Base-by-base conservation (phyloP, 495 filamentous ascomycete genomes). In the Aspergillus baeticus region DNA sequence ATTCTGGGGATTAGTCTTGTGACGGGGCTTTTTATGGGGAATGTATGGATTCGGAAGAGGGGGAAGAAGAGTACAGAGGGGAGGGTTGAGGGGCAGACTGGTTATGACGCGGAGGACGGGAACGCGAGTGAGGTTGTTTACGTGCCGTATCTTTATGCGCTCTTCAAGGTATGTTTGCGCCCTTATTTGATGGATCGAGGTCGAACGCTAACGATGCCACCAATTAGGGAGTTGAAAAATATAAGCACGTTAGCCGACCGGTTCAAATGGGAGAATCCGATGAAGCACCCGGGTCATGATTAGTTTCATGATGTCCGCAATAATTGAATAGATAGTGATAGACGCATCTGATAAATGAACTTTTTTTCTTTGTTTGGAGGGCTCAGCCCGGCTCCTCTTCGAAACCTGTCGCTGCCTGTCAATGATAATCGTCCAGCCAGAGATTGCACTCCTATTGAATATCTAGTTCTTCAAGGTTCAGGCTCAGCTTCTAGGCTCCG, bases 1-100 rank as follows among this genome's bases (percentile, higher is more conserved):
- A 77, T 84, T 47, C 75, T 84, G 77, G 74, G 69, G 8, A 33
- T 80, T 5, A 70, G 72, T 51, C 61, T 82, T 1, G 2, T 85
- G 1, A 65, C 69, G 5, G 67, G 75, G 0, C 61, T 67, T 0
- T 74, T 79, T 18, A 42, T 82, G 51, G 82, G 81, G 3, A 84
- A 85, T 59, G 82, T 83, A 1, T 78, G 76, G 69, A 79, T 85
- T 38, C 49, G 41, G 17, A 29, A 38, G 22, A 43, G 38, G 36
- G 35, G 14, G 47, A 62, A 17, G 45, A 45, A 7, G 36, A 20
- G n/a, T 23, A 31, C 18, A 10, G 34, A 20, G 41, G 38, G 18
- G 38, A 1, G 20, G 4, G 10, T 20, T 18, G 33, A 48, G 8
- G 10, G 20, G 17, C 33, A 48, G 8, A 38, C 37, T 21, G 35